Conservation (phyloP, 1,284 basidiomycete genomes). For the Moesziomyces sp. region DNA sequence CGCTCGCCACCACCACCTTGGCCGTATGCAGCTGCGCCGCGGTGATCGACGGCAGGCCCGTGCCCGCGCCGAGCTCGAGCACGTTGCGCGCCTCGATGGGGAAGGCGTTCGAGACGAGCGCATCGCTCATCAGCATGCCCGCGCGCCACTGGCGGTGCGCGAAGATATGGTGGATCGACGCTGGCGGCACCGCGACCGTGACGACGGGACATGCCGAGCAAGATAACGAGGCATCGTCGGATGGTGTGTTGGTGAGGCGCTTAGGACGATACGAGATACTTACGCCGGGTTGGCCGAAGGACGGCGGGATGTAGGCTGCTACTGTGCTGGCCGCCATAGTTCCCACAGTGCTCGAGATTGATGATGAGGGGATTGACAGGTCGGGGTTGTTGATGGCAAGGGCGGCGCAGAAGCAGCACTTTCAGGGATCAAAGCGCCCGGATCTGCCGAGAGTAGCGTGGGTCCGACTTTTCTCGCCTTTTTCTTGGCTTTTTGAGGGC, state of each 20-base stretch:
- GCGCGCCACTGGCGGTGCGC: conserved; percentile 67
- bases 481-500: background rate
- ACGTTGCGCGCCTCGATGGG: conserved; percentile 27
- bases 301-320: conserved; percentile 37
- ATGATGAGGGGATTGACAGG: background rate
- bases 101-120: conserved; percentile 48
- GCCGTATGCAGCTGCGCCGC: conserved; percentile 38
- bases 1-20: conserved; percentile 49
- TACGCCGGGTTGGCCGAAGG: conserved; percentile 50
- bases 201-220: conserved; percentile 13
- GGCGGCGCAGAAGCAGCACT: too few species aligned
- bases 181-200: conserved; percentile 58
- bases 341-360: background rate
- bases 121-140: conserved; percentile 64
- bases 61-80: conserved; percentile 63
- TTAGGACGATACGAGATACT: conserved; percentile 51
- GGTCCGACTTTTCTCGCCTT: background rate
- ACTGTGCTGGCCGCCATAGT: background rate
- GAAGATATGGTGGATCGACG: conserved; percentile 62
- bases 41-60: conserved; percentile 57
- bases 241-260: conserved; percentile 2
- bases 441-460: too few species aligned
- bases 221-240: background rate
- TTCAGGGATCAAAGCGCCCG: too few species aligned
- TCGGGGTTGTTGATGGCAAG: background rate